Base-by-base conservation (phyloP, 176 grass and related monocot species). In the Oryza glumipatula region DNA sequence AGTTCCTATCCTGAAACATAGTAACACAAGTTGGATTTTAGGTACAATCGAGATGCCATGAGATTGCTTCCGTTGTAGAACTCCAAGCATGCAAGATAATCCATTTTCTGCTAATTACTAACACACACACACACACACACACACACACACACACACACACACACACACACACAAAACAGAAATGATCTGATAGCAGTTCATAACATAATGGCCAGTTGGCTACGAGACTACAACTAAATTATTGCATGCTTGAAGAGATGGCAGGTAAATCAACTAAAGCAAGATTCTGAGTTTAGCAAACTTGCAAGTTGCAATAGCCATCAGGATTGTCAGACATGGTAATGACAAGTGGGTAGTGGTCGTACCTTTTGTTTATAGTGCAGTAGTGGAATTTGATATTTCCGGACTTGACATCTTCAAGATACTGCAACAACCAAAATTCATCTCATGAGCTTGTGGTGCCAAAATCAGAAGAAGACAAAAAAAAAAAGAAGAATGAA, bases 321-420 rank as follows among this genome's bases (percentile, higher is more conserved):
- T 15, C 2, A 82, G 9, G 46, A 14, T 4, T 63, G 77, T 49
- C 28, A 52, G 54, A 22, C 28, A 32, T 8, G 28, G 22, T n/a
- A 80, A 66, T 44, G 43, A 65, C 5, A 5, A 70, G 14, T 28
- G 8, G 14, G 19, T 66, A 61, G 83, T 46, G 15, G 22, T 5
- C 11, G 14, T 83, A 97, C 97, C 97, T 99, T 82, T 96, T 99
- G 75, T 92, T 96, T 92, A 99, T 99, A 44, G 90, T 96, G 88
- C 97, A 99, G 77, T 99, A 99, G 77, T 99, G 97, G 77, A 96
- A 99, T 71, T 91, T 96, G 67, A 92, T 69, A 72, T 82, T 92
- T 81, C 88, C 91, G 33, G 91, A 83, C 32, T 89, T 96, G 61
- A 92, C 87, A 74, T 96, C 97, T 86, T 99, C 90, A 56, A 85